These are phyloP conservation scores for Suhomyces coccinellae DNA, from an alignment of 1,139 yeast species.

Conservation along the genomic window DNA sequence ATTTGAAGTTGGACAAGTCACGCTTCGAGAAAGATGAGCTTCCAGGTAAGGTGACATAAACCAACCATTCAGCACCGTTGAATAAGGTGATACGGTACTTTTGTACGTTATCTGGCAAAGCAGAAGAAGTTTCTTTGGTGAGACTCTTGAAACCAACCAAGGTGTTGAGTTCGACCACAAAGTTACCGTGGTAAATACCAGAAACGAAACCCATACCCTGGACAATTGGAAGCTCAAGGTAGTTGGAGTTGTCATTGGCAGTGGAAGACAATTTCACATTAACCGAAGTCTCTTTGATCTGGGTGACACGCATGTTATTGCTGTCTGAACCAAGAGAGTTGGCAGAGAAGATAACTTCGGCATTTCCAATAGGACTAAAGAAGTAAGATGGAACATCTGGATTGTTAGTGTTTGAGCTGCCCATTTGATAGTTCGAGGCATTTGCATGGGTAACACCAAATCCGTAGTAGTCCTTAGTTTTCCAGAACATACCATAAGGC, in stretches of 20 bases:
- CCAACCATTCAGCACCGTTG: conserved; percentile 55
- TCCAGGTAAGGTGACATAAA: conserved; percentile 55
- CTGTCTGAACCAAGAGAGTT: conserved; percentile 38
- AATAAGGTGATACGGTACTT: conserved; percentile 60
- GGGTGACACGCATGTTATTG: conserved; percentile 35
- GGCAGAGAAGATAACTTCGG: conserved; percentile 58
- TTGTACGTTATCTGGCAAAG: conserved; percentile 39
- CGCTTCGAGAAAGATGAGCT: conserved; percentile 15
- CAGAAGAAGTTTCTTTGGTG: conserved; percentile 40
- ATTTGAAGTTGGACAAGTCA: conserved; percentile 27
- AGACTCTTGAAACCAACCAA: conserved; percentile 53
- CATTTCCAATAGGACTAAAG: conserved; percentile 54
- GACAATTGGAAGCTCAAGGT: conserved; percentile 45
- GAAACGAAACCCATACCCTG: conserved; percentile 71
- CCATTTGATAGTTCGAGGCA: conserved; percentile 62
- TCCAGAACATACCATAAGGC: conserved; percentile 78
- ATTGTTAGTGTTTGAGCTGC: conserved; percentile 47
- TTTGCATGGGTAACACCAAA: conserved; percentile 68
- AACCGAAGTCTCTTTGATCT: conserved; percentile 58
- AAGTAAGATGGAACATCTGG: conserved; percentile 38
- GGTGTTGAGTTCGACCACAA: conserved; percentile 55
- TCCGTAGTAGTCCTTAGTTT: conserved; percentile 46
- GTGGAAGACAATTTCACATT: conserved; percentile 42
- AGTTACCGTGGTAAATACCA: conserved; percentile 53
- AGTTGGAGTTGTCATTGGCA: conserved; percentile 22